Conservation (phyloP, 306 rosid genomes). For the Rosa persica region DNA sequence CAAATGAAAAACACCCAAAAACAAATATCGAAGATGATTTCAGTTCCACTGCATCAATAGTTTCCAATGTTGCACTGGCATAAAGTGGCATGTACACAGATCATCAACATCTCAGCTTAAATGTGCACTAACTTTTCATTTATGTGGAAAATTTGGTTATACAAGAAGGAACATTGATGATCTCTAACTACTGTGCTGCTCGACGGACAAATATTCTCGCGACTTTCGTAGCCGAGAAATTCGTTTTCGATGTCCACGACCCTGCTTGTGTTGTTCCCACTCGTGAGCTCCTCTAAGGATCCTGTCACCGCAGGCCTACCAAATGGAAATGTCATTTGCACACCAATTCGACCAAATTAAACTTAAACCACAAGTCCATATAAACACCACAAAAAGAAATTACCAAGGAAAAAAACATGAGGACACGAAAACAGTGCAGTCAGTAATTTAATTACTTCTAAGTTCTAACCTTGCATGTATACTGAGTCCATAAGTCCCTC, state of each 20-base stretch:
- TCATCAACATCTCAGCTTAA: neutral
- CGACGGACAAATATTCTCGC: slow-evolving; percentile 19
- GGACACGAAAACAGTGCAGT: neutral
- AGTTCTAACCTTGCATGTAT: slow-evolving; percentile 68
- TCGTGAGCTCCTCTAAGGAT: slow-evolving; percentile 85
- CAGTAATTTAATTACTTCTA: neutral
- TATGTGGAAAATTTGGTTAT: neutral
- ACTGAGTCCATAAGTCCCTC: slow-evolving; percentile 90
- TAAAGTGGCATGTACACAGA: neutral
- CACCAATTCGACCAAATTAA: slow-evolving; percentile 1
- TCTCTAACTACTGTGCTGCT: slow-evolving; percentile 22
- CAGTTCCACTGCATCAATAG: neutral
- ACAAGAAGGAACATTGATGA: neutral
- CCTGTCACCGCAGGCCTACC: slow-evolving; percentile 78
- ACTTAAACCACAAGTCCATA: neutral
- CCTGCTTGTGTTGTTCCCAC: slow-evolving; percentile 85
- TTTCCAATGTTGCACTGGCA: neutral
- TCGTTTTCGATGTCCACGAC: slow-evolving; percentile 81
- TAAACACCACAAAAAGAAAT: neutral
- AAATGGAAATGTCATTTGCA: slow-evolving; percentile 14
- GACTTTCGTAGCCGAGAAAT: slow-evolving; percentile 55
- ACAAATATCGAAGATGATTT: neutral
- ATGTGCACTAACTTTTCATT: neutral
- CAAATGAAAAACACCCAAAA: no score
- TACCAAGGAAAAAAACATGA: neutral